phyloP scores from a whole-genome alignment of 257 asterid species.

The Nicotiana noctiflora region DNA sequence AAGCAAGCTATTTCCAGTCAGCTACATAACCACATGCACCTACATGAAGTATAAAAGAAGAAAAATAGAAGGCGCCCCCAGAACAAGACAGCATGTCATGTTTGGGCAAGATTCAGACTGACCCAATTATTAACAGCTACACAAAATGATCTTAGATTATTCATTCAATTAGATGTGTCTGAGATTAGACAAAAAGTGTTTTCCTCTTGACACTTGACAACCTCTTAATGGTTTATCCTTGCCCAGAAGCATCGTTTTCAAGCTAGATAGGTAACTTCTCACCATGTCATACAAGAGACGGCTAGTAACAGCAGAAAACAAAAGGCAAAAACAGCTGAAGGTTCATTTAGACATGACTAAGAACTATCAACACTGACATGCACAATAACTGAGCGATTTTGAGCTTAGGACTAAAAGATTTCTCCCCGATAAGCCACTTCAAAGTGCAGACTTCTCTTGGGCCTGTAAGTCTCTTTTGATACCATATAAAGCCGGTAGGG shows the following conservation, averaged over 20 bases:
- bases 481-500: no score
- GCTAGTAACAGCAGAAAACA: background rate
- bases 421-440: no score
- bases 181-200: background rate
- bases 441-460: no score
- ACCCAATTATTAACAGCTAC: background rate
- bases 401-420: no score
- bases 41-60: background rate
- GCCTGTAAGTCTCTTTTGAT: no score
- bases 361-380: background rate
- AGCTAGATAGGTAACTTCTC: background rate
- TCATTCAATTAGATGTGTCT: background rate
- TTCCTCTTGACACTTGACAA: background rate
- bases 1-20: background rate
- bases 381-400: no score
- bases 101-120: background rate
- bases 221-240: constrained; percentile 1
- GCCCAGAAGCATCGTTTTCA: background rate
- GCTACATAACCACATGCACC: background rate
- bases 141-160: background rate
- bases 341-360: background rate
- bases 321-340: background rate
- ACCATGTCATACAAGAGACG: background rate
- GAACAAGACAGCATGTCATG: background rate
- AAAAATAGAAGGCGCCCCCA: background rate